phyloP scores from a whole-genome alignment of 352 stramenopile species.

The Phytopythium mirpurense region DNA sequence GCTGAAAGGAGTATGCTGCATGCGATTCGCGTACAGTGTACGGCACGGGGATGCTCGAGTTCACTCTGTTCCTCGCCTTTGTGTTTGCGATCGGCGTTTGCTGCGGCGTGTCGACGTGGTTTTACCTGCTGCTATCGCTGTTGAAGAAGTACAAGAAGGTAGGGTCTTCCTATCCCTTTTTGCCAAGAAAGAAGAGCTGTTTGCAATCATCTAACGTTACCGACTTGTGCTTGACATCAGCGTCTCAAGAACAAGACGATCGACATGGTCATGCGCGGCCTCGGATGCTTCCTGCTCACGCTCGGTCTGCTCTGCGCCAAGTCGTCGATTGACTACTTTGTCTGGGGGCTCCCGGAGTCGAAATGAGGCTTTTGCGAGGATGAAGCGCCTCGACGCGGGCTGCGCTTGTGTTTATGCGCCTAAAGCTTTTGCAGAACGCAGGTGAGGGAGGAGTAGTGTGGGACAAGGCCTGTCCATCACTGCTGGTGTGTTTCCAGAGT shows the following conservation, averaged over 20 bases:
- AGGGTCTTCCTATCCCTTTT: constrained; percentile 2
- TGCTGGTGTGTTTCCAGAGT: constrained; percentile 2
- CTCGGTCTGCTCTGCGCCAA: constrained; percentile 80
- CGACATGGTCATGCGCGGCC: constrained; percentile 72
- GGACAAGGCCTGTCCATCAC: background rate
- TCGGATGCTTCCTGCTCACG: constrained; percentile 80
- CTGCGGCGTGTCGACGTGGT: constrained; percentile 86
- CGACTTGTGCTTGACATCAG: constrained; percentile 14
- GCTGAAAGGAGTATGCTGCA: too few species aligned
- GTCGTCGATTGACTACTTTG: constrained; percentile 83
- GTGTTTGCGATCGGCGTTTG: constrained; percentile 83
- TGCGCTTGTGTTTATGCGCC: too few species aligned
- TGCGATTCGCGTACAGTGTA: too few species aligned
- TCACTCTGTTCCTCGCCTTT: constrained; percentile 77
- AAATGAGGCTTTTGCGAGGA: constrained; percentile 14
- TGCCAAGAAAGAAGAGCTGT: too few species aligned
- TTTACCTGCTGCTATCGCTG: constrained; percentile 80
- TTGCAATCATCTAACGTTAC: too few species aligned
- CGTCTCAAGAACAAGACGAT: constrained; percentile 84
- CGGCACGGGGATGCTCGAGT: constrained; percentile 81
- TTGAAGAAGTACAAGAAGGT: constrained; percentile 90
- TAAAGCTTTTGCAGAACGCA: background rate
- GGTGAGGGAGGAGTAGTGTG: too few species aligned
- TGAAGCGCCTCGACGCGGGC: background rate
- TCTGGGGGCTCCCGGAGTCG: constrained; percentile 32